Conservation (phyloP, 257 asterid genomes). For the Verbascum thapsus region DNA sequence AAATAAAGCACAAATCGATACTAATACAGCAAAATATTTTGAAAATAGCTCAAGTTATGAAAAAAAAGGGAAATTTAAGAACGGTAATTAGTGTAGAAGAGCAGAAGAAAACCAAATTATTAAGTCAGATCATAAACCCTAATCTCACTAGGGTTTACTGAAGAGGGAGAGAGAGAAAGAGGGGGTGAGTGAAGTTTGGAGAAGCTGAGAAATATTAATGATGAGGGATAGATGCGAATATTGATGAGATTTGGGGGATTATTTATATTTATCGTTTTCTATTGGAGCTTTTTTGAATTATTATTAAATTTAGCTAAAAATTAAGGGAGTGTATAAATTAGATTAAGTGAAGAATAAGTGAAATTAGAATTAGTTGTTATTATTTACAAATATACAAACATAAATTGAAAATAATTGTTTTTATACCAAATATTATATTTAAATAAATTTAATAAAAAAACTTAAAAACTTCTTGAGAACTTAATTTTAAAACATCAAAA, state of each 20-base stretch:
- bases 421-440: no score
- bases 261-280: background rate
- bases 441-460: no score
- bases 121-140: no score
- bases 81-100: background rate
- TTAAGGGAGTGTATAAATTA: no score
- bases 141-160: conserved; percentile 39
- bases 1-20: conserved; percentile 11
- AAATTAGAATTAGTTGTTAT: no score
- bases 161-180: no score
- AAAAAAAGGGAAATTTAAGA: background rate
- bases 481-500: no score
- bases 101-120: conserved; percentile 20
- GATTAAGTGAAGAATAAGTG: no score
- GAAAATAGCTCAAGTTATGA: conserved; percentile 9
- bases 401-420: no score
- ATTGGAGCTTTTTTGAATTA: background rate
- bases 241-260: conserved; percentile 19
- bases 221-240: conserved; percentile 1
- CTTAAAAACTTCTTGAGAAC: no score
- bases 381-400: no score
- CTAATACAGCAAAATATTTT: no score
- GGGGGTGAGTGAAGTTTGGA: background rate
- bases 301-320: background rate
- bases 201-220: background rate